Evolutionary conservation across 208 protist species (phyloP).

Genomic region (Crithidia mellificae): DNA sequence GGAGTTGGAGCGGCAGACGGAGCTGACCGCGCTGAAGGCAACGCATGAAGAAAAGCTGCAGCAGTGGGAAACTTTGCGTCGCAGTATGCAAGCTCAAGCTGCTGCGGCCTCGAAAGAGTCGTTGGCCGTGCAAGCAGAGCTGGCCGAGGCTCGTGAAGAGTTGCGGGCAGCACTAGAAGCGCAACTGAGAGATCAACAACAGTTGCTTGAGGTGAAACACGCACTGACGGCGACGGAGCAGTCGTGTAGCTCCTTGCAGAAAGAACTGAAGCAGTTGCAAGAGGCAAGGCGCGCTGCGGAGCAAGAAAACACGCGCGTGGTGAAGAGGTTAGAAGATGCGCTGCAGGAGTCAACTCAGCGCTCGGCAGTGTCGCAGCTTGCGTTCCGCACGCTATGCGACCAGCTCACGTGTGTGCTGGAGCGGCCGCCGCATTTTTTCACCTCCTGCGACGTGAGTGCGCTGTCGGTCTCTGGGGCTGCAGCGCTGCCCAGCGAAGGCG

Average conservation of each 20-base stretch:
- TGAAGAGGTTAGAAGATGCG: conserved; percentile 1
- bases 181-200: not conserved
- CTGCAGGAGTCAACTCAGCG: conserved; percentile 20
- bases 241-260: conserved; percentile 11
- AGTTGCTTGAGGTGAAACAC: not conserved
- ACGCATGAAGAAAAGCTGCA: not conserved
- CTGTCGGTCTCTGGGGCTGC: not conserved
- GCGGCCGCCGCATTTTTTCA: not conserved
- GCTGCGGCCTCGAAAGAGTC: not conserved
- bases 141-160: conserved; percentile 3
- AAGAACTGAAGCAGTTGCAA: not conserved
- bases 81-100: not conserved
- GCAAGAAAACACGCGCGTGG: not conserved
- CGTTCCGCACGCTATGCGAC: conserved; percentile 19
- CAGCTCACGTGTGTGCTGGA: conserved; percentile 5
- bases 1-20: conserved; percentile 11
- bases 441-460: not conserved
- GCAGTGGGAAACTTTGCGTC: not conserved
- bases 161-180: conserved; percentile 2
- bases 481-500: not conserved
- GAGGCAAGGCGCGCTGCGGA: not conserved
- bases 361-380: conserved; percentile 16
- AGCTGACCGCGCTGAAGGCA: not conserved
- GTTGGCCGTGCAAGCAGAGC: not conserved
- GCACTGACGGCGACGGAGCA: not conserved